Evolutionary conservation across 1,284 basidiomycete genomes (phyloP).

Genomic region (Kwoniella shivajii): DNA sequence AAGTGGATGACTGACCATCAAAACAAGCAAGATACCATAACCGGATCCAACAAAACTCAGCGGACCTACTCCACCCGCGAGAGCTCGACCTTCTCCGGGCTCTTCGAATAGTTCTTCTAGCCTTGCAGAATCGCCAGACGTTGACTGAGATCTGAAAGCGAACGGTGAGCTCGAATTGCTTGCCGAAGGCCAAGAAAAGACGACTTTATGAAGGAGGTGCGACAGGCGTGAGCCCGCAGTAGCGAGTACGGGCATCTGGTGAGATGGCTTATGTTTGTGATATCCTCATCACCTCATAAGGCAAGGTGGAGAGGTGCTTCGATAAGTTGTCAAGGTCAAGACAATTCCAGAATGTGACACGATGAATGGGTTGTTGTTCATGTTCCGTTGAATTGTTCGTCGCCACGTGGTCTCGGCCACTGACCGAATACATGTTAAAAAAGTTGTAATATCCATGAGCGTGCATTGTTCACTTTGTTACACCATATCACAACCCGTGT

Average conservation of each 20-base stretch:
- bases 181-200: slow-evolving; percentile 46
- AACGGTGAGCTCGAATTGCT: slow-evolving; percentile 6
- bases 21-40: slow-evolving; percentile 46
- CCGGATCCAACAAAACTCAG: slow-evolving; percentile 45
- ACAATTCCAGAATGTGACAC: too few species aligned
- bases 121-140: neutral
- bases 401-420: too few species aligned
- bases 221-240: slow-evolving; percentile 30
- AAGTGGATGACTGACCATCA: slow-evolving; percentile 37
- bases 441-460: neutral
- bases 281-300: neutral
- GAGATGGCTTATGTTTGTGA: neutral
- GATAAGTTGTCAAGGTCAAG: too few species aligned
- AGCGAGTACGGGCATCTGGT: slow-evolving; percentile 34
- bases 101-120: slow-evolving; percentile 27
- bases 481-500: neutral
- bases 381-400: too few species aligned
- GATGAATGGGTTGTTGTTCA: too few species aligned
- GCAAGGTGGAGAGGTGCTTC: too few species aligned
- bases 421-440: too few species aligned
- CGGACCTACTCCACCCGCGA: slow-evolving; percentile 40
- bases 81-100: slow-evolving; percentile 38
- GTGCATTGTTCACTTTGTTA: neutral
- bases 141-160: neutral
- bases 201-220: slow-evolving; percentile 38